These are phyloP conservation scores for Globisporangium solare DNA, from an alignment of 352 stramenopile species.

Conservation along the genomic window DNA sequence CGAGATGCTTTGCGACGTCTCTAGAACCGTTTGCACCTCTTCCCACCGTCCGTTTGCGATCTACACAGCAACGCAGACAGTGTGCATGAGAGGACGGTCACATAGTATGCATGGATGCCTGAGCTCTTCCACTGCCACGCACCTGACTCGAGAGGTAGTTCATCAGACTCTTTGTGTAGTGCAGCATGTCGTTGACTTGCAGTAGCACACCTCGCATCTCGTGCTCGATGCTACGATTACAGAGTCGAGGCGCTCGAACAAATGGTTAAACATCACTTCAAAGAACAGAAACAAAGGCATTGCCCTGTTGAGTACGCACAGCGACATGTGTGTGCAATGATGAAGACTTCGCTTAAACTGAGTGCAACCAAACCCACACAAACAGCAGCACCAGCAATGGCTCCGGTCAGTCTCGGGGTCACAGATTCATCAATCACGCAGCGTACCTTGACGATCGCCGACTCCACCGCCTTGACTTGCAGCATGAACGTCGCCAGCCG, in stretches of 20 bases:
- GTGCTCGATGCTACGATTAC: constrained; percentile 31
- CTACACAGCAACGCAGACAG: constrained; percentile 9
- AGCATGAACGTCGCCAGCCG: constrained; percentile 46
- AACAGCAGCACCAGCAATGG: too few relatives aligned
- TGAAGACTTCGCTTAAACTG: constrained; percentile 63
- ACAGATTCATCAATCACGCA: too few relatives aligned
- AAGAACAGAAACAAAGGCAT: not conserved
- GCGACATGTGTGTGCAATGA: constrained; percentile 11
- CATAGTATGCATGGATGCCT: not conserved
- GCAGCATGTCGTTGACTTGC: constrained; percentile 65
- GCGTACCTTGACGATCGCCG: constrained; percentile 46
- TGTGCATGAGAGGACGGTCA: not conserved
- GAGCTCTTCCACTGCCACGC: not conserved
- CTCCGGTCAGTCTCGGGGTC: too few relatives aligned
- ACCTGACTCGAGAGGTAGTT: constrained; percentile 70
- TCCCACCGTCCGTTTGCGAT: constrained; percentile 22
- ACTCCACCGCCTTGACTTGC: constrained; percentile 64
- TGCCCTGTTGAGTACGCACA: not conserved
- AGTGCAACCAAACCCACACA: not conserved
- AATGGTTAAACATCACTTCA: not conserved
- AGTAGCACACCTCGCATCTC: constrained; percentile 40
- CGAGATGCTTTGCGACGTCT: constrained; percentile 18
- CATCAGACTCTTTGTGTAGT: constrained; percentile 67
- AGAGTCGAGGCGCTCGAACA: not conserved
- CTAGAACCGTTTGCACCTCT: constrained; percentile 15